These are phyloP conservation scores for Cardiospermum halicacabum DNA, from an alignment of 345 rosid species.

Conservation along the genomic window DNA sequence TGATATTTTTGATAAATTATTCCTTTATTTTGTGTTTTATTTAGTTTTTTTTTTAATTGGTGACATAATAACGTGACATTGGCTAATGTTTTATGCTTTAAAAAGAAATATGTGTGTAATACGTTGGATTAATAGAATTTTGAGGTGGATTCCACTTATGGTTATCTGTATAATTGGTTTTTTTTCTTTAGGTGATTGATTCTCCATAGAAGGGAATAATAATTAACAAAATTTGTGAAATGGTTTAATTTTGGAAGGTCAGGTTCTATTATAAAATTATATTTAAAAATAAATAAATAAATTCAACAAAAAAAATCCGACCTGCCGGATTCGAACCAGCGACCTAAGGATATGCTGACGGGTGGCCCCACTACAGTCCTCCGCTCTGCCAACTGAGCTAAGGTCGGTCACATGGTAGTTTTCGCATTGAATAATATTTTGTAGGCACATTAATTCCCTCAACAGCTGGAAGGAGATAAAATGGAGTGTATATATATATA, in stretches of 20 bases:
- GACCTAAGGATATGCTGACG: conserved; percentile 50
- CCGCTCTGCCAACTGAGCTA: conserved; percentile 97
- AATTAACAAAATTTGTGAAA: too few species aligned
- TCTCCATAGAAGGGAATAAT: background rate
- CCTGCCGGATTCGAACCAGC: conserved; percentile 86
- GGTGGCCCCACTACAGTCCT: conserved; percentile 55
- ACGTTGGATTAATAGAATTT: conserved; percentile 11
- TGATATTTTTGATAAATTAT: too few species aligned
- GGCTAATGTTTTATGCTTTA: background rate
- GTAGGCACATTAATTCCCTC: too few species aligned
- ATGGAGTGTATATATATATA: too few species aligned
- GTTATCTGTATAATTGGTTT: background rate
- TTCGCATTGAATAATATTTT: too few species aligned
- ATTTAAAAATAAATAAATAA: too few species aligned
- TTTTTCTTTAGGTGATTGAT: background rate
- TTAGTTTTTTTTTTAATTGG: conserved; percentile 5
- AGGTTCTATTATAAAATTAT: too few species aligned
- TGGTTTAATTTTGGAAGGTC: too few species aligned
- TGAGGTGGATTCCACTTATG: conserved; percentile 22
- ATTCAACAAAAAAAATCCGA: conserved; percentile 32
- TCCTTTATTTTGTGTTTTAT: too few species aligned
- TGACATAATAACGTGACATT: background rate
- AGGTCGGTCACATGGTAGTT: conserved; percentile 45
- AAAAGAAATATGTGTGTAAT: conserved; percentile 2
- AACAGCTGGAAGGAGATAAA: too few species aligned